A percentile compares a stretch with the other conserved stretches of the same genome.
These are phyloP conservation scores for Parasitella parasitica DNA, from an alignment of 371 early-diverging fungal species.

Conservation along the genomic window DNA sequence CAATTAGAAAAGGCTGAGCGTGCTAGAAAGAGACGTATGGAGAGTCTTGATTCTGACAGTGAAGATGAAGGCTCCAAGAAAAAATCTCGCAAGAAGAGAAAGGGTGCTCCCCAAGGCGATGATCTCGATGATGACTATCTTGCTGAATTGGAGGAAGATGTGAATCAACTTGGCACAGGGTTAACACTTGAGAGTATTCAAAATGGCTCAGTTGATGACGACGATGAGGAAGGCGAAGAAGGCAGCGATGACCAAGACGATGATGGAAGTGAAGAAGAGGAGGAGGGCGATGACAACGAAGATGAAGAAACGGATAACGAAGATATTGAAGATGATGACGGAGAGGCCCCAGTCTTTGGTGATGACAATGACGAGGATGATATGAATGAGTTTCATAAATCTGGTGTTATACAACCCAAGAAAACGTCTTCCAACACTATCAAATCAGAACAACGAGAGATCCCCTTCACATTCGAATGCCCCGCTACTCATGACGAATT, in stretches of 20 bases:
- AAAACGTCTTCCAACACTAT: slow-evolving; percentile 17
- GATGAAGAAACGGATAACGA: slow-evolving; percentile 44
- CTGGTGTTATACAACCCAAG: slow-evolving; percentile 40
- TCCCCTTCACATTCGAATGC: slow-evolving; percentile 84
- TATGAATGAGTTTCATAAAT: slow-evolving; percentile 45
- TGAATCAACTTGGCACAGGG: slow-evolving; percentile 42
- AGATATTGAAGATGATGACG: slow-evolving; percentile 48
- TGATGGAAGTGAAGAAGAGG: slow-evolving; percentile 49
- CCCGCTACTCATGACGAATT: slow-evolving; percentile 72
- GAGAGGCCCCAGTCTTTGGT: slow-evolving; percentile 18
- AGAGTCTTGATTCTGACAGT: slow-evolving; percentile 71
- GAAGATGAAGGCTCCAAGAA: slow-evolving; percentile 60
- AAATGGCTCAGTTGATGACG: slow-evolving; percentile 38
- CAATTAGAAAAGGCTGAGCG: slow-evolving; percentile 85
- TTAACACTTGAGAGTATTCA: slow-evolving; percentile 53
- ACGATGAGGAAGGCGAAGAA: slow-evolving; percentile 31
- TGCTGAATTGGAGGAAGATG: slow-evolving; percentile 45
- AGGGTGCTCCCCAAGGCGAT: slow-evolving; percentile 70
- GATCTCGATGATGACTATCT: slow-evolving; percentile 82
- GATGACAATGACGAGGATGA: slow-evolving; percentile 52
- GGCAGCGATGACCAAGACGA: slow-evolving; percentile 40
- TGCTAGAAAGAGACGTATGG: slow-evolving; percentile 86
- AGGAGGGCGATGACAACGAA: slow-evolving; percentile 43
- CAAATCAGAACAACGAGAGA: slow-evolving; percentile 41
- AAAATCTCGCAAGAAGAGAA: slow-evolving; percentile 41